Evolutionary conservation across 1,284 basidiomycete genomes (phyloP), one percentile per base, ranked within the genome.

Genomic region (Inonotus hispidus): DNA sequence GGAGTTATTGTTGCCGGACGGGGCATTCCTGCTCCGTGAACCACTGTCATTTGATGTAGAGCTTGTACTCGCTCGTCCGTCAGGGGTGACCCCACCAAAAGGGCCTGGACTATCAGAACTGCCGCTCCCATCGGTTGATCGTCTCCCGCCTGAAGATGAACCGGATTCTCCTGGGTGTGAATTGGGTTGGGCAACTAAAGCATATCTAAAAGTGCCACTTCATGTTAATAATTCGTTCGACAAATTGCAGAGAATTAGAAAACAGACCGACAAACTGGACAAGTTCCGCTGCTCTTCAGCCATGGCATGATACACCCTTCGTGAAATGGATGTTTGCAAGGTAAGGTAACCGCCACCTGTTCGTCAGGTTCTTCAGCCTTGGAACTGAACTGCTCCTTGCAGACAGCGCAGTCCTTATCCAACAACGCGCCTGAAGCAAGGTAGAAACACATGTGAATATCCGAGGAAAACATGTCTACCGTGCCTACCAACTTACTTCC

Each of bases 321-420:
- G 68, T 93, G 91, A 75, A 92, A 93, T 3, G 88, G 80, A 69
- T 92, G 90, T 63, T 83, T 82, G 77, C 91, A 93, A 2, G 90
- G 90, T 19, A 93, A 76, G 0, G 85, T 85, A 6, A 91, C 74
- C 14, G 90, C 77, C 27, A 88, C 70, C 65, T 84, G 82, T 65
- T 91, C 88, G 56, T 84, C 85, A 1, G 85, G 83, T 66, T 90
- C 85, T 58, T 89, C 87, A 2, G 84, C 81, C 50, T 76, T 74
- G 14, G 87, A 71, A 56, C 77, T 79, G 71, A 91, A 91, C 59
- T 87, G 85, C 27, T 91, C 88, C 72, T 91, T 90, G 72, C 88
- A 91, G 23, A 91, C 83, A 1, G 88, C 88, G 66, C 88, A 91
- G 65, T 90, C 87, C 63, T 82, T 84, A 65, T 85, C 80, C 45